Conservation (phyloP, 2,329 filamentous ascomycete species). For the Iodosphaeria phyllophila region DNA sequence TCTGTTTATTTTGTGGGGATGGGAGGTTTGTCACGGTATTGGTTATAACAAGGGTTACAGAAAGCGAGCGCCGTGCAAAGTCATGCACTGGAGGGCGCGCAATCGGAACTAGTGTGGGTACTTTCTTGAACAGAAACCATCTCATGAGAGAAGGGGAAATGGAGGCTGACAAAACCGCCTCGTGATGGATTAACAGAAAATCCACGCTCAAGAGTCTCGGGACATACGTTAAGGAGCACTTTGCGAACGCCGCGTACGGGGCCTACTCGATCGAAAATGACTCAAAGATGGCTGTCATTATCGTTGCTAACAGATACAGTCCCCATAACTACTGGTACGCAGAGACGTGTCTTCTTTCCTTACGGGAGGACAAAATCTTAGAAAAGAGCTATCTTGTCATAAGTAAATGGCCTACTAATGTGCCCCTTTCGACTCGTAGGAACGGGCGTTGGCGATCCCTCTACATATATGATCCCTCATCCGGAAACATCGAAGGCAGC, state of each 20-base stretch:
- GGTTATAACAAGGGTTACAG: slow-evolving; percentile 18
- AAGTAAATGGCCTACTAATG: no score
- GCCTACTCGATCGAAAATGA: slow-evolving; percentile 68
- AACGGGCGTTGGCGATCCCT: slow-evolving; percentile 91
- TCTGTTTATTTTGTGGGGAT: not conserved
- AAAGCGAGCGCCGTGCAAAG: slow-evolving; percentile 73
- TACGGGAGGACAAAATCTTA: not conserved
- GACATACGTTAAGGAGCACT: slow-evolving; percentile 73
- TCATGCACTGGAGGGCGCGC: slow-evolving; percentile 55
- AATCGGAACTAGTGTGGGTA: slow-evolving; percentile 63
- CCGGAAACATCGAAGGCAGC: slow-evolving; percentile 49
- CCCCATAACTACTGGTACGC: slow-evolving; percentile 89
- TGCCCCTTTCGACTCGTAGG: no score
- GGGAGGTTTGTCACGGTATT: not conserved
- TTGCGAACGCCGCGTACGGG: slow-evolving; percentile 60
- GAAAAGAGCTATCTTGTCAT: not conserved
- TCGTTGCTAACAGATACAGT: slow-evolving; percentile 93
- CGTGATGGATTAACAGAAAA: slow-evolving; percentile 34
- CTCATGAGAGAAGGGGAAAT: not conserved
- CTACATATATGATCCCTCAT: slow-evolving; percentile 61
- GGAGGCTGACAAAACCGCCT: slow-evolving; percentile 6
- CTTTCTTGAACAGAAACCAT: not conserved
- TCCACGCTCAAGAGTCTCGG: slow-evolving; percentile 64
- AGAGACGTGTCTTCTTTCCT: not conserved
- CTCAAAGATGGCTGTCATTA: slow-evolving; percentile 56